Evolutionary conservation across 805 yeast species (phyloP).

Genomic region (Hanseniaspora lindneri): DNA sequence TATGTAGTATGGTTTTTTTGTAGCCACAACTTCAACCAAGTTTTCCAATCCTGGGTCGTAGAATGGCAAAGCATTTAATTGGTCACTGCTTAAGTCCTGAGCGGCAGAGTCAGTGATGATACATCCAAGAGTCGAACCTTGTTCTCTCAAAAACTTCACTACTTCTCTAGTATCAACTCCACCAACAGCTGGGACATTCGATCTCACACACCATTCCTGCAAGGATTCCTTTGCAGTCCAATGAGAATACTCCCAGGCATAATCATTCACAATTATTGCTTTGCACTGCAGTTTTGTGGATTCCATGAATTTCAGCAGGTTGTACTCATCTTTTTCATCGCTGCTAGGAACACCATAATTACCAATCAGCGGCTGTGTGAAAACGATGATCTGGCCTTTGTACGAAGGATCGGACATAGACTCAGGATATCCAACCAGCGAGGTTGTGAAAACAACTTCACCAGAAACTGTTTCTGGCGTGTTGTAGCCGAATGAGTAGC

Average conservation of each 20-base stretch:
- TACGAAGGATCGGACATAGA: constrained; percentile 98
- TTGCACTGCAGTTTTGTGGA: constrained; percentile 83
- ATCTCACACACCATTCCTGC: constrained; percentile 91
- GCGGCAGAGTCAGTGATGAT: constrained; percentile 42
- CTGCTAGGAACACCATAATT: constrained; percentile 96
- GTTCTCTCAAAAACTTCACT: constrained; percentile 85
- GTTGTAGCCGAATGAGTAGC: constrained; percentile 92
- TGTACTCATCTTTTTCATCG: constrained; percentile 66
- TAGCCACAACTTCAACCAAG: constrained; percentile 84
- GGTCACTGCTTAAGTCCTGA: constrained; percentile 18
- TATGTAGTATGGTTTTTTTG: constrained; percentile 88
- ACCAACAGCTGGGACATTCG: constrained; percentile 89
- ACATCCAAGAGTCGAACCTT: constrained; percentile 87
- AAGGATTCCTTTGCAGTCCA: constrained; percentile 98
- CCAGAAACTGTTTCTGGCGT: constrained; percentile 65
- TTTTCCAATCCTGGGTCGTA: constrained; percentile 83
- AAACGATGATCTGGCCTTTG: constrained; percentile 89
- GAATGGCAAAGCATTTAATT: constrained; percentile 36
- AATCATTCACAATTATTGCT: constrained; percentile 93
- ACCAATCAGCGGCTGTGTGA: constrained; percentile 95
- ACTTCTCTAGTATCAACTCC: constrained; percentile 96
- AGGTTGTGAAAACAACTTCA: constrained; percentile 96
- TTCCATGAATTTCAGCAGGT: constrained; percentile 81
- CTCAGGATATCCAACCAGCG: constrained; percentile 96
- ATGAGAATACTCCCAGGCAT: constrained; percentile 90